Base-by-base conservation (phyloP, 192 early-diverging fungal species). In the Coemansia sp. region DNA sequence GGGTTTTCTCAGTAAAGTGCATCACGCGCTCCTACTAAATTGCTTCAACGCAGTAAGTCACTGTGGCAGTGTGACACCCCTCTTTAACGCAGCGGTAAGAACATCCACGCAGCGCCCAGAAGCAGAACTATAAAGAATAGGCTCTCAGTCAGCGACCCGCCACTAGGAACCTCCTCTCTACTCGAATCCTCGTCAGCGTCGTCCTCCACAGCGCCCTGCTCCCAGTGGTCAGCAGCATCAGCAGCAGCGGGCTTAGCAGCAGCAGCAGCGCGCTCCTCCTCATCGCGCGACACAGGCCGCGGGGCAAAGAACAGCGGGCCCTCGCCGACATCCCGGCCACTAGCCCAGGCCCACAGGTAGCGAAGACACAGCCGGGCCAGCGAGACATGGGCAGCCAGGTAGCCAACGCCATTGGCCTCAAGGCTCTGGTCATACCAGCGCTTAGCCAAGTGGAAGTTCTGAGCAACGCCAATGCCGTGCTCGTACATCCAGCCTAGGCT, bases 401-500 rank as follows among this genome's bases (percentile, higher is more conserved):
- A 90, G 0, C 91, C 92, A 21, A 86, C 85, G n/a, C 85, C 88
- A 69, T 96, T 95, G 33, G 86, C 88, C 7, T 82, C 75, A 6
- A 96, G 71, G n/a, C 90, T 84, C 50, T 70, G 71, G 77, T 99
- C 97, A 71, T 97, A 99, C 74, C 86, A 91, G 39, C 95, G 86
- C 76, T 97, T 97, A 14, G 97, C 95, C 63, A 97, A 72, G 70
- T 94, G 89, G 62, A 88, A 95, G 75, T 99, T 95, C 85, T 87
- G 87, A n/a, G 85, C 56, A 4, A 96, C 90, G 5, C 97, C 97
- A 31, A 97, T 63, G 36, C 97, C 97, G 63, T 90, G 87, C 71
- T 99, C 95, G 73, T 96, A 84, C 93, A 99, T 96, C 88, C 90
- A 97, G 4, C 93, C 97, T 1, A 99, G 80, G 66, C 94, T 97